Evolutionary conservation across 306 rosid species (phyloP).

Genomic region (Rubus parviflorus): DNA sequence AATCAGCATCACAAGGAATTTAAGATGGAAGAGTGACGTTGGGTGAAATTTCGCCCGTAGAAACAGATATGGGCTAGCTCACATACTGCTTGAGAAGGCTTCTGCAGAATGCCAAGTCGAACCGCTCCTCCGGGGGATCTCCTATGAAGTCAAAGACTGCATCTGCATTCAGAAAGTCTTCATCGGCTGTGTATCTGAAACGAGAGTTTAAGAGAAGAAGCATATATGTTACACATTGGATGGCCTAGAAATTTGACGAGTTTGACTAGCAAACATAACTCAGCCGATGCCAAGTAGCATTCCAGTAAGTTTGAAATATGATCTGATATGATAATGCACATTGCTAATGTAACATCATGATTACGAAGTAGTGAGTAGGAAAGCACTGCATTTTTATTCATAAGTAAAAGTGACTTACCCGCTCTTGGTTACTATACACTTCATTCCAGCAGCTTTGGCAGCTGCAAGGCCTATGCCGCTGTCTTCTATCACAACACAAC

Average conservation of each 20-base stretch:
- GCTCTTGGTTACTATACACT: conserved; percentile 86
- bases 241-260: background rate
- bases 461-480: conserved; percentile 97
- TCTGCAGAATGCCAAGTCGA: conserved; percentile 85
- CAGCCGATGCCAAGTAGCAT: background rate
- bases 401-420: conserved; percentile 46
- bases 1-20: conserved; percentile 2
- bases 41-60: background rate
- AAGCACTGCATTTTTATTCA: background rate
- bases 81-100: conserved; percentile 85
- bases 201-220: conserved; percentile 10
- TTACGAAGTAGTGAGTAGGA: background rate
- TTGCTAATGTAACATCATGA: background rate
- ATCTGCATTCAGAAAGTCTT: conserved; percentile 84
- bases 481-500: conserved; percentile 96
- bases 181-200: conserved; percentile 86
- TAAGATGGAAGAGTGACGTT: background rate
- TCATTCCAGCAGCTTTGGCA: conserved; percentile 95
- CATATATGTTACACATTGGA: background rate
- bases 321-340: background rate
- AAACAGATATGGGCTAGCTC: conserved; percentile 40
- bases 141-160: conserved; percentile 91
- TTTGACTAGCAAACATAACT: background rate
- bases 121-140: conserved; percentile 91
- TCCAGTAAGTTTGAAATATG: background rate